phyloP scores from a whole-genome alignment of 2,329 filamentous ascomycete genomes.

The Aspergillus bombycis region DNA sequence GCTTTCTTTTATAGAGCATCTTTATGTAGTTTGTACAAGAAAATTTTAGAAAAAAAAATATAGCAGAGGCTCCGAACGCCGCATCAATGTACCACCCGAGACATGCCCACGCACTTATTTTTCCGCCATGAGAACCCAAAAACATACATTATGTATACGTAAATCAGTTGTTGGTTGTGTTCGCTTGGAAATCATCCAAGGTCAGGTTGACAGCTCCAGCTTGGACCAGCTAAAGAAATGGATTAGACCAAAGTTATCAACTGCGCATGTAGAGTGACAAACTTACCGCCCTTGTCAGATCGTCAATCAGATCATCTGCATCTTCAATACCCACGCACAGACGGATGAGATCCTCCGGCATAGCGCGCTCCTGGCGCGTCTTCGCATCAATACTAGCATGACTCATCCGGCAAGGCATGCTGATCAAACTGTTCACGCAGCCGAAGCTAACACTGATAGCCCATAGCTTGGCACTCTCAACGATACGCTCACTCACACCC shows the following conservation, averaged over 20 bases:
- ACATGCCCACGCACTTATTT: not conserved
- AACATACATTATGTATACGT: slow-evolving; percentile 14
- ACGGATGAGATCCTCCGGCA: slow-evolving; percentile 96
- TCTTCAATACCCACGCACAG: slow-evolving; percentile 97
- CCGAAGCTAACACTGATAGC: slow-evolving; percentile 97
- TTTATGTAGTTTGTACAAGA: slow-evolving; percentile 1
- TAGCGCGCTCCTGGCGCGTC: slow-evolving; percentile 81
- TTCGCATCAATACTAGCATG: slow-evolving; percentile 97
- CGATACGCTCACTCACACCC: slow-evolving; percentile 82
- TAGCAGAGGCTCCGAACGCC: slow-evolving; percentile 11
- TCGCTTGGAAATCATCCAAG: slow-evolving; percentile 77
- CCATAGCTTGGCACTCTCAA: slow-evolving; percentile 89
- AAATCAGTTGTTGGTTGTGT: slow-evolving; percentile 13
- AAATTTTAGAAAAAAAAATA: not conserved
- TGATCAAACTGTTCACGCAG: slow-evolving; percentile 97
- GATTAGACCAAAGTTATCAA: slow-evolving; percentile 10
- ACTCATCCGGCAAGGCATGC: slow-evolving; percentile 99
- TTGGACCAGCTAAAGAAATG: slow-evolving; percentile 72
- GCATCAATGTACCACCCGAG: slow-evolving; percentile 1
- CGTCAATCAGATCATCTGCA: slow-evolving; percentile 85
- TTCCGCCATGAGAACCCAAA: not conserved
- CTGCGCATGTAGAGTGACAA: not conserved
- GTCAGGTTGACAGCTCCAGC: slow-evolving; percentile 89
- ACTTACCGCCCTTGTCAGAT: slow-evolving; percentile 86
- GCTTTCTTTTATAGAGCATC: not conserved